phyloP scores from a whole-genome alignment of 2,329 filamentous ascomycete genomes.

The Colletotrichum falcatum region DNA sequence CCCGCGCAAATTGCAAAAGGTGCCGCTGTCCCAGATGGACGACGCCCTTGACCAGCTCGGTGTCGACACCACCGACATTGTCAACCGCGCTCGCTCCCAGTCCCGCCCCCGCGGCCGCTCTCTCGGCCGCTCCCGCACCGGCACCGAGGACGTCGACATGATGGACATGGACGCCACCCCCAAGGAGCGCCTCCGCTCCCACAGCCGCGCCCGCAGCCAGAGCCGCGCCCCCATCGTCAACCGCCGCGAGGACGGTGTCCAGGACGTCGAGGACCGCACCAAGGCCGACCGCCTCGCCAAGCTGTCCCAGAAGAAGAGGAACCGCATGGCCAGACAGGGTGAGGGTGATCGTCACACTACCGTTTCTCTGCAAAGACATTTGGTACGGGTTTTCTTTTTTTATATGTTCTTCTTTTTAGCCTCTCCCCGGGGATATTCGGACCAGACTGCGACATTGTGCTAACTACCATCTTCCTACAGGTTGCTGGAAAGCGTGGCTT shows the following conservation, averaged over 20 bases:
- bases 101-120: conserved; percentile 79
- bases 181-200: conserved; percentile 74
- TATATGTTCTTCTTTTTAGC: not conserved
- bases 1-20: conserved; percentile 83
- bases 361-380: conserved; percentile 86
- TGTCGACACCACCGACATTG: conserved; percentile 82
- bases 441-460: conserved; percentile 42
- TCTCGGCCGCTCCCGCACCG: conserved; percentile 70
- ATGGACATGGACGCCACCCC: conserved; percentile 79
- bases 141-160: conserved; percentile 72
- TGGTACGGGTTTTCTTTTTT: conserved; percentile 73
- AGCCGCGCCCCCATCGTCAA: conserved; percentile 62
- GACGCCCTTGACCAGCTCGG: conserved; percentile 86
- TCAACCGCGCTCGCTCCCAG: conserved; percentile 77
- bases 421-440: too few species aligned
- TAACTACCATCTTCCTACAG: conserved; percentile 59
- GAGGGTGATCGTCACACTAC: conserved; percentile 93
- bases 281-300: conserved; percentile 91
- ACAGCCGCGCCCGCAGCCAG: conserved; percentile 74
- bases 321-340: conserved; percentile 95
- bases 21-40: conserved; percentile 89
- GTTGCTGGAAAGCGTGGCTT: conserved; percentile 92
- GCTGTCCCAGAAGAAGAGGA: conserved; percentile 97
- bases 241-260: conserved; percentile 82
- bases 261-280: conserved; percentile 71